Conservation (phyloP, 345 rosid genomes). For the Salix arbutifolia region DNA sequence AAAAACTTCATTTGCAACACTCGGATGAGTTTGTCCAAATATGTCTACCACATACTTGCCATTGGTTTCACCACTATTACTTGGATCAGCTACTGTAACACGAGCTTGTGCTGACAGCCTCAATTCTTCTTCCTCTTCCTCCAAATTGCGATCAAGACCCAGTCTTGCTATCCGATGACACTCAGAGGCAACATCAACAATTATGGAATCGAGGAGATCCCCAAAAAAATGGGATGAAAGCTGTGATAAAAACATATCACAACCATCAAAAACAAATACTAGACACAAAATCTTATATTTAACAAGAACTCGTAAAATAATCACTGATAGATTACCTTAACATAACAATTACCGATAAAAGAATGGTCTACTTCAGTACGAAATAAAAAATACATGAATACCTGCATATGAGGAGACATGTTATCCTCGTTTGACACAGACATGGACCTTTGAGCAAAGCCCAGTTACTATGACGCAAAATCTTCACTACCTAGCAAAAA, state of each 20-base stretch:
- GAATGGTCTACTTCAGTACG: neutral
- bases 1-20: constrained; percentile 74
- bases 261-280: neutral
- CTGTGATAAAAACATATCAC: constrained; percentile 33
- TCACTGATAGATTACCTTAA: neutral
- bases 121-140: constrained; percentile 81
- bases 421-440: constrained; percentile 50
- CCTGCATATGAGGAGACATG: constrained; percentile 50
- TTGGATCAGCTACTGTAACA: constrained; percentile 65
- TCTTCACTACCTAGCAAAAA: neutral
- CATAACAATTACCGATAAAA: neutral
- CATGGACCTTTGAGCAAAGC: constrained; percentile 29
- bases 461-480: neutral
- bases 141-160: constrained; percentile 80
- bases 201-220: constrained; percentile 76
- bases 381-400: constrained; percentile 3
- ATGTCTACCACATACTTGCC: constrained; percentile 80
- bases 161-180: constrained; percentile 77
- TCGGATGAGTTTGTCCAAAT: constrained; percentile 85
- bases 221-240: constrained; percentile 57
- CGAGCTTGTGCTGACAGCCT: constrained; percentile 80
- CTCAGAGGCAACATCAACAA: constrained; percentile 94
- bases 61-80: constrained; percentile 60
- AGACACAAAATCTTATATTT: neutral
- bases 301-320: neutral